These are phyloP conservation scores for Cladophialophora carrionii DNA, from an alignment of 2,329 filamentous ascomycete genomes.

Conservation along the genomic window DNA sequence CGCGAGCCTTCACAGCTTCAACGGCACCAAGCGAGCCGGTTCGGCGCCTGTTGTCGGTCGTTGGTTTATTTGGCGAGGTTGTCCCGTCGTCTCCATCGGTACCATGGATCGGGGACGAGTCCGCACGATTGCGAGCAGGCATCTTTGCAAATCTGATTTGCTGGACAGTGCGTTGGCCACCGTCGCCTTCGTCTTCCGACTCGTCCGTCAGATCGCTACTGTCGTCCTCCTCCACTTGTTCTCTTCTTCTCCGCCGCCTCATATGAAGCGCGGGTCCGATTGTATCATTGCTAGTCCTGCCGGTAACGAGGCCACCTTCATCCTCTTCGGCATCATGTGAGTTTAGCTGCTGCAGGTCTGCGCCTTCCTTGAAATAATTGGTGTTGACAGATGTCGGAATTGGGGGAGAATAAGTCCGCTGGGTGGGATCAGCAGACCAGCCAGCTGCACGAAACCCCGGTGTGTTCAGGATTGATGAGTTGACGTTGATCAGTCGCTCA, in stretches of 20 bases:
- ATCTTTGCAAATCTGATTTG: constrained; percentile 97
- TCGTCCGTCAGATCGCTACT: constrained; percentile 69
- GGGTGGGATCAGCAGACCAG: constrained; percentile 60
- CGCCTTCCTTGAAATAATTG: constrained; percentile 62
- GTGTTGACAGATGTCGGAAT: constrained; percentile 66
- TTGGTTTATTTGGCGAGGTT: constrained; percentile 59
- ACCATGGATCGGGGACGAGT: constrained; percentile 78
- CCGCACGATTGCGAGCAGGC: constrained; percentile 82
- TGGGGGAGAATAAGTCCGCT: constrained; percentile 67
- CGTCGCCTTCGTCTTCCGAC: constrained; percentile 64
- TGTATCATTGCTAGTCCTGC: constrained; percentile 59
- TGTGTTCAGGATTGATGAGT: constrained; percentile 65
- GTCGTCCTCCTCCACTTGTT: constrained; percentile 65
- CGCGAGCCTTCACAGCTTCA: constrained; percentile 57
- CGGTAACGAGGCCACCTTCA: constrained; percentile 66
- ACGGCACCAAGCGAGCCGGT: constrained; percentile 61
- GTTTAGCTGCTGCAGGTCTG: constrained; percentile 45
- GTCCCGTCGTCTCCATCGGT: constrained; percentile 55
- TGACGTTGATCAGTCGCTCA: constrained; percentile 67
- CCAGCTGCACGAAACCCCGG: constrained; percentile 67
- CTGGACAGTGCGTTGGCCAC: constrained; percentile 65
- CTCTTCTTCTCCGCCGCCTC: constrained; percentile 57
- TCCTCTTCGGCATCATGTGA: constrained; percentile 60
- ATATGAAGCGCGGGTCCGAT: constrained; percentile 57
- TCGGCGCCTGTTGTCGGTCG: constrained; percentile 52